phyloP scores from a whole-genome alignment of 164 flowering plant species.

The Macadamia tetraphylla region DNA sequence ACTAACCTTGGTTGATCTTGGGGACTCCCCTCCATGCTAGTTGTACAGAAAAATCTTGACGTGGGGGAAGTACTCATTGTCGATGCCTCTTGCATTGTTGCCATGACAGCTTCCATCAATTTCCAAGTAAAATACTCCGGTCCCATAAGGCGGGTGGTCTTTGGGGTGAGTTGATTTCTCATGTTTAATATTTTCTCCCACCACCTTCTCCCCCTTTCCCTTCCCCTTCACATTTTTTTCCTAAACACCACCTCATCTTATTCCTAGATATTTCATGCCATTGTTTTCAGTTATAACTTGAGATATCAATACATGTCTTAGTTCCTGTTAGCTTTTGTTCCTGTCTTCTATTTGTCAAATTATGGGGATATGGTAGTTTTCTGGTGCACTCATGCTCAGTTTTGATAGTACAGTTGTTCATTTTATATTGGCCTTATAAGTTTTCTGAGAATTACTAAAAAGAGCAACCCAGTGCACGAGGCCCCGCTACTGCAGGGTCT shows the following conservation, averaged over 20 bases:
- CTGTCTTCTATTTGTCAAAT: too few species aligned
- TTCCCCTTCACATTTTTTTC: background rate
- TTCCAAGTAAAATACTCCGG: conserved; percentile 68
- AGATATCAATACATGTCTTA: too few species aligned
- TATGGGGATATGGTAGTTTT: too few species aligned
- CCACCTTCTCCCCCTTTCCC: background rate
- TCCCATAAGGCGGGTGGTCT: conserved; percentile 72
- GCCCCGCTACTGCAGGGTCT: too few species aligned
- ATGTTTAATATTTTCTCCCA: background rate
- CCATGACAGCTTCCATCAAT: conserved; percentile 58
- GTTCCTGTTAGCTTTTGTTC: too few species aligned
- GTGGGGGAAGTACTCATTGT: conserved; percentile 81
- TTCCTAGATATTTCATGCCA: too few species aligned
- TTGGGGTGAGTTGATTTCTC: conserved; percentile 60
- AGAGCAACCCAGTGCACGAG: too few species aligned
- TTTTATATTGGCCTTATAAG: too few species aligned
- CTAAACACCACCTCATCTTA: background rate
- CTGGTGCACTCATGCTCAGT: too few species aligned
- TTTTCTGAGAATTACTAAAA: too few species aligned
- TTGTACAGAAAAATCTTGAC: conserved; percentile 91
- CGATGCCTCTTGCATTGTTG: conserved; percentile 79
- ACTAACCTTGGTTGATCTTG: conserved; percentile 11
- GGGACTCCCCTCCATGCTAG: conserved; percentile 32
- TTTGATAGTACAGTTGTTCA: too few species aligned
- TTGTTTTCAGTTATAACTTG: too few species aligned